Evolutionary conservation across 768 basidiomycete genomes (phyloP).

Genomic region (Lyophyllum decastes): DNA sequence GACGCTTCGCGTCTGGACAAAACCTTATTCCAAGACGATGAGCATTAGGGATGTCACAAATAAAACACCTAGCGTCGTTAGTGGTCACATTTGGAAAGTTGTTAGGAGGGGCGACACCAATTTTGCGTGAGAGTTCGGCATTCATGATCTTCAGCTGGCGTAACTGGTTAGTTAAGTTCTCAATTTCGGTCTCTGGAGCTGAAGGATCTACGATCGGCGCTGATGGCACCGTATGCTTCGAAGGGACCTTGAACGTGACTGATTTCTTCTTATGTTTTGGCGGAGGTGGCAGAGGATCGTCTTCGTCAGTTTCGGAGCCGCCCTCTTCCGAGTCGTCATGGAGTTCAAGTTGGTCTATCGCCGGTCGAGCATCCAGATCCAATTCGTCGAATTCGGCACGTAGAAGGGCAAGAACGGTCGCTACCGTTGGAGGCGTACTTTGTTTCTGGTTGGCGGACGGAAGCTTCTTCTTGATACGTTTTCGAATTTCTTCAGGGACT

Average conservation of each 20-base stretch:
- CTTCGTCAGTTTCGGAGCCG: not conserved
- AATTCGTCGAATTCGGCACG: not conserved
- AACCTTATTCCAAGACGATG: constrained; percentile 7
- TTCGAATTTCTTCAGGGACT: not conserved
- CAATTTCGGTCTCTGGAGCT: not conserved
- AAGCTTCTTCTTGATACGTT: not conserved
- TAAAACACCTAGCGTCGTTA: not conserved
- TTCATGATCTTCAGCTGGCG: not conserved
- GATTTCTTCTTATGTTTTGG: not conserved
- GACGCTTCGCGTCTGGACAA: constrained; percentile 8
- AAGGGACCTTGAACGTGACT: not conserved
- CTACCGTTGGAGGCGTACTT: not conserved
- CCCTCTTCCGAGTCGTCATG: not conserved
- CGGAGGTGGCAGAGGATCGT: not conserved
- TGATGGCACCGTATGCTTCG: not conserved
- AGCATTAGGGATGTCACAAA: not conserved
- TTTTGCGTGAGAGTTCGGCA: not conserved
- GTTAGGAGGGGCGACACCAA: not conserved
- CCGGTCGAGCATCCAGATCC: not conserved
- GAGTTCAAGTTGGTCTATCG: not conserved
- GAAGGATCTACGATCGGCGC: not conserved
- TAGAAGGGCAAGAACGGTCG: not conserved
- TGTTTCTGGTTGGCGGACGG: not conserved
- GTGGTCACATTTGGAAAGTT: not conserved
- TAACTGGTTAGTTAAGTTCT: not conserved